phyloP scores from a whole-genome alignment of 371 early-diverging fungal species.

The Mycotypha africana region DNA sequence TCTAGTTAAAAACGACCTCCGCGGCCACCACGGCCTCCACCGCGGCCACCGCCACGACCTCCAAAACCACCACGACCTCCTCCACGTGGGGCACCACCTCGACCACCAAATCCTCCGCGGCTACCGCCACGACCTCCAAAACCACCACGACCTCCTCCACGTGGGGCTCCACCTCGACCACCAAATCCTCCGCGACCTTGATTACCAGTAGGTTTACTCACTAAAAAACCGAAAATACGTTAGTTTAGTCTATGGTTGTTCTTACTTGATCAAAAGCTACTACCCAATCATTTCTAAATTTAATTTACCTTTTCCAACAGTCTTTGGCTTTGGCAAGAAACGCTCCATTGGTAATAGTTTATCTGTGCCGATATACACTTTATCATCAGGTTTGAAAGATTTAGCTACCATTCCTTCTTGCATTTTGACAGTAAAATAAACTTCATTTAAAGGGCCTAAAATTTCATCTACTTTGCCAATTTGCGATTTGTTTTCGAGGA shows the following conservation, averaged over 20 bases:
- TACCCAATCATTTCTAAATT: neutral
- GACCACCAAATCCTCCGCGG: conserved; percentile 1
- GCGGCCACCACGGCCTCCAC: no score
- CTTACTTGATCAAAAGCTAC: neutral
- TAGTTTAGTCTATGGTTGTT: no score
- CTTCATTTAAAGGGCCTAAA: conserved; percentile 96
- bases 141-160: conserved; percentile 24
- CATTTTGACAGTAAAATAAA: conserved; percentile 95
- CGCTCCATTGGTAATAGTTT: conserved; percentile 94
- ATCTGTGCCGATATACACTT: conserved; percentile 91
- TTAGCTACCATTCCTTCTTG: conserved; percentile 91
- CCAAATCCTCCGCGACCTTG: conserved; percentile 29
- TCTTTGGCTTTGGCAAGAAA: conserved; percentile 95
- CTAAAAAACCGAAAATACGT: no score
- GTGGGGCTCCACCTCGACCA: conserved; percentile 6
- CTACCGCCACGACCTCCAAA: conserved; percentile 4
- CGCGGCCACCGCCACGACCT: no score
- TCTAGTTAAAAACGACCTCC: no score
- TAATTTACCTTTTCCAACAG: conserved; percentile 49
- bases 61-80: neutral
- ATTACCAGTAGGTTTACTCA: conserved; percentile 38
- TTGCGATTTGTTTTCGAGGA: conserved; percentile 93
- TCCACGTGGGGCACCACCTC: conserved; percentile 2
- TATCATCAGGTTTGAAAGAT: conserved; percentile 85
- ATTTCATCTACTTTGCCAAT: conserved; percentile 99